Evolutionary conservation across 179 eudicot genomes (phyloP), one percentile per base, ranked within the genome.

Genomic region (Patellifolia procumbens): DNA sequence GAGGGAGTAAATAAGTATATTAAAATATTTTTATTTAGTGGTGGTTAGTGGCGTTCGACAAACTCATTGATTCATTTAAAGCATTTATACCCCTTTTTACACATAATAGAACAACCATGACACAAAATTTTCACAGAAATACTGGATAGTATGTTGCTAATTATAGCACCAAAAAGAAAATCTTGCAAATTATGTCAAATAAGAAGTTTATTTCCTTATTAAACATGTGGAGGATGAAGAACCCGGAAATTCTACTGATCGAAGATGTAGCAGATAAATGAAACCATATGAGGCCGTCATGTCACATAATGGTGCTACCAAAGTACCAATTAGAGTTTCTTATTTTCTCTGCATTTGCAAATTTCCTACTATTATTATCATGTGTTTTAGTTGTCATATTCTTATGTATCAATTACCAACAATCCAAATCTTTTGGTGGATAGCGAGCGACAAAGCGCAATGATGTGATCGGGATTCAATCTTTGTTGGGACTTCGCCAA

Each of bases 181-280:
- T 12, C 32, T 67, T 43, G 31, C 20, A 42, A 42, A 43, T 24
- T 22, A 22, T 59, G 28, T 42, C 26, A 39, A 59, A 10, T 61
- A 56, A 75, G 31, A 31, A 51, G 39, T 11, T 60, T 22, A 32
- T 74, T 51, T 29, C n/a, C 67, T 17, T 53, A n/a, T 29, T 22
- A 22, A 17, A 7, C 24, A 61, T n/a, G 55, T 75, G 74, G 74
- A 76, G 79, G 79, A 45, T 56, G 65, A 67, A 53, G 56, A 67
- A 76, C 32, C 9, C 42, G 17, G 66, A 65, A 75, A 51, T 19
- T 49, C 52, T 48, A 49, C 28, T 10, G 51, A 66, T 20, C 48
- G 13, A 24, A 3, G 0, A 48, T 35, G 24, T 17, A 29, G 51
- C 11, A 39, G 45, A 20, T 6, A 46, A 63, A 63, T 35, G 19